Base-by-base conservation (phyloP, 1,139 yeast species). In the Debaryomyces robertsiae region DNA sequence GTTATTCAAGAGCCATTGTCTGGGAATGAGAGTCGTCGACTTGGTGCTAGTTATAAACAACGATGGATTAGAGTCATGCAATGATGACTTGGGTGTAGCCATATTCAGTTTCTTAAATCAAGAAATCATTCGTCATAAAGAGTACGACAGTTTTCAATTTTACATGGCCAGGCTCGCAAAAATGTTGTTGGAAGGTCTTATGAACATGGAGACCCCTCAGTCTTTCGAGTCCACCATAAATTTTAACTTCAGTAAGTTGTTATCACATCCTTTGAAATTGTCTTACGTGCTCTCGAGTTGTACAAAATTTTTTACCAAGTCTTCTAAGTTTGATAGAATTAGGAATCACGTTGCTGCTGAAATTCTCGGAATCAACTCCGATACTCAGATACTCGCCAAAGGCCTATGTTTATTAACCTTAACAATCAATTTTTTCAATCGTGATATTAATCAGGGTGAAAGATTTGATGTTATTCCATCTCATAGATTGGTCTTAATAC, bases 261-360 rank as follows among this genome's bases (percentile, higher is more conserved):
- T 53, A 22, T 65, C 54, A 38, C 52, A 48, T 2, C 74, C 79
- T 1, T 46, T 76, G 17, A 58, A 62, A 42, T 57, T 75, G 16
- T 64, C 72, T 1, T 58, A 72, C 0, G 41, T 79, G 6, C 47
- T 79, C 1, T 54, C 64, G 2, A 62, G 75, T 6, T 50, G 69
- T 3, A 53, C 67, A 2, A 65, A 67, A 13, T 68, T 73, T 42
- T 49, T 72, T 11, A 44, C 63, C 0, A 43, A 48, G 9, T 53
- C 69, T 2, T 48, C 61, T 2, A 59, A 62, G 29, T 67, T 75
- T 40, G 82, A 75, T 18, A 69, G 82, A 46, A 50, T 78, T n/a
- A 73, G 89, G 46, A 84, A 81, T 47, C 71, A 70, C 45, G 66
- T 78, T n/a, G 79, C 82, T 9, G 80, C 91, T 1, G 90, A 83